Base-by-base conservation (phyloP, 345 rosid genomes). In the Adansonia digitata region DNA sequence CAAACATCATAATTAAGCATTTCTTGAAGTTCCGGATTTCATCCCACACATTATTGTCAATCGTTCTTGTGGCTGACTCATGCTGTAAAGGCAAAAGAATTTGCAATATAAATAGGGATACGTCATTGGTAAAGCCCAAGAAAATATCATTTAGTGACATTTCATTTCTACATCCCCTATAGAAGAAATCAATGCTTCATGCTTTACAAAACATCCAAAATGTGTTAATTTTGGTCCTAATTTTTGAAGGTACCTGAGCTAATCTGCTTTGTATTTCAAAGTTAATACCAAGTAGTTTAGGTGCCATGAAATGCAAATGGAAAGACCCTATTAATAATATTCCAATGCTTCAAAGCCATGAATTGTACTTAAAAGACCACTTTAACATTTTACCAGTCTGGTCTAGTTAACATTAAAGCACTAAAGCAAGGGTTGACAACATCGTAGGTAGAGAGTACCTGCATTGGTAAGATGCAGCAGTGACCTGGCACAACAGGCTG, bases 11-110 rank as follows among this genome's bases (percentile, higher is more conserved):
- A 62, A 91, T 89, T 35, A 95, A 91, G 82, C 99, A 93, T 82
- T 93, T 95, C 81, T 95, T 89, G 85, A 90, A 93, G 65, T 93
- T 93, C 4, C 94, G 93, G 45, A 95, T 90, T 86, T 95, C 96
- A 15, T 88, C 94, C 99, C 97, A 90, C 57, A 88, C 89, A 73
- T 83, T 84, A 81, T 89, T 85, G 77, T 93, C 98, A 12, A 91
- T 86, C 2, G 77, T 87, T 81, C 98, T 90, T 53, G 93, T 81
- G 49, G 94, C 80, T 37, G 91, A 86, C 67, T 91, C 98, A 66
- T 94, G 98, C 95, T 92, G 91, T 65, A 34, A 70, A 80, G 53
- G 22, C 64, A 63, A 35, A 69, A 13, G 26, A 27, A 18, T 24
- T n/a, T 8, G 24, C 53, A 27, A 31, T 40, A 49, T 22, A 60